phyloP scores from a whole-genome alignment of 2,329 filamentous ascomycete species.

The Colletotrichum abscissum region DNA sequence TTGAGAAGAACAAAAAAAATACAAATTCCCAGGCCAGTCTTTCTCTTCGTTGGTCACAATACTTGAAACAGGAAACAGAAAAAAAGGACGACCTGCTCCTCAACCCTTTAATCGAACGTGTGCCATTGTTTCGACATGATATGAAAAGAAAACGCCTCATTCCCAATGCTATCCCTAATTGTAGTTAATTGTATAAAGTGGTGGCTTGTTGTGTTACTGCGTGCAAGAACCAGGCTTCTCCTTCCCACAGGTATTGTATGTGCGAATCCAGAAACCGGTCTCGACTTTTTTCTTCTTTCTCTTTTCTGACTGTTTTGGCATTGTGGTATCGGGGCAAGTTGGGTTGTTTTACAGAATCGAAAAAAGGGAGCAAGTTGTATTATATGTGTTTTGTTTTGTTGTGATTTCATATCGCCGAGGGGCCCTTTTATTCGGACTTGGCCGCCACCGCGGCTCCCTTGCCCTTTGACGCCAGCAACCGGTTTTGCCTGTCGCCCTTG shows the following conservation, averaged over 20 bases:
- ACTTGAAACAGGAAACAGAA: not conserved
- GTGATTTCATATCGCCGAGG: conserved; percentile 9
- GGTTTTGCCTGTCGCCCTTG: conserved; percentile 67
- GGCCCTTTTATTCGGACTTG: conserved; percentile 25
- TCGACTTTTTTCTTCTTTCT: conserved; percentile 1
- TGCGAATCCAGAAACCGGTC: conserved; percentile 24
- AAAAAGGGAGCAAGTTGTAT: conserved; percentile 2
- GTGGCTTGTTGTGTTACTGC: not conserved
- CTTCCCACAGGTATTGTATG: not conserved
- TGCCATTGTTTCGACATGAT: conserved; percentile 7
- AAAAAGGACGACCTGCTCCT: conserved; percentile 1
- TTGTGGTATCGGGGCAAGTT: not conserved
- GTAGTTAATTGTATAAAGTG: conserved; percentile 1
- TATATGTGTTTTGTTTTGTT: conserved; percentile 7
- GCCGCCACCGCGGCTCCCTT: conserved; percentile 24
- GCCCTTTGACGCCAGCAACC: conserved; percentile 11
- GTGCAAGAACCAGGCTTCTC: not conserved
- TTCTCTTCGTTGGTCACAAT: conserved; percentile 31
- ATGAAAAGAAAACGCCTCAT: conserved; percentile 31
- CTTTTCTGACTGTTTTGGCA: not conserved
- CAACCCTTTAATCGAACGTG: not conserved
- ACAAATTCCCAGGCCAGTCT: conserved; percentile 1
- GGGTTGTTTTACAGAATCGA: conserved; percentile 26
- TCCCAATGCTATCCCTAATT: conserved; percentile 33
- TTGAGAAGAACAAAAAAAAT: not conserved